These are phyloP conservation scores for Candida maltosa DNA, from an alignment of 805 yeast species.

Conservation along the genomic window DNA sequence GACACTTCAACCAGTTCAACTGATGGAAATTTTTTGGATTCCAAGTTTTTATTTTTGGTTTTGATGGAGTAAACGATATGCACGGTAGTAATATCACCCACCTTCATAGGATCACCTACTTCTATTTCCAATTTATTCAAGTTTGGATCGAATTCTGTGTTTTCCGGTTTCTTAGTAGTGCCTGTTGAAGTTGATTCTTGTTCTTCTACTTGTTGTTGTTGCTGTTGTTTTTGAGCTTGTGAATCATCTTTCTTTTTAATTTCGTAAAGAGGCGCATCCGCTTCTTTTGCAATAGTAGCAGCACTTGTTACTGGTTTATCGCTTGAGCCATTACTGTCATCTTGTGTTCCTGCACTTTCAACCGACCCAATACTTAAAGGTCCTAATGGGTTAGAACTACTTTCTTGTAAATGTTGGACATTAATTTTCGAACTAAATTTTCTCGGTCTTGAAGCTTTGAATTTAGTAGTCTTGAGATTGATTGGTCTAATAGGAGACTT, in stretches of 20 bases:
- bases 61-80: conserved; percentile 84
- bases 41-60: conserved; percentile 50
- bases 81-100: conserved; percentile 85
- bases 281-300: conserved; percentile 38
- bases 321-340: conserved; percentile 12
- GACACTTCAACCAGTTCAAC: conserved; percentile 50
- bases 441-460: conserved; percentile 28
- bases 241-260: conserved; percentile 15
- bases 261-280: conserved; percentile 55
- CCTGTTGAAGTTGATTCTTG: not conserved
- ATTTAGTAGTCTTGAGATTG: conserved; percentile 26
- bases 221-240: not conserved
- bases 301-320: conserved; percentile 15
- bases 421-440: conserved; percentile 27
- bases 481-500: conserved; percentile 20
- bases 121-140: conserved; percentile 51
- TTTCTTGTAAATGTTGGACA: conserved; percentile 21
- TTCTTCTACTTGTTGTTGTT: not conserved
- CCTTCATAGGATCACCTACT: conserved; percentile 88
- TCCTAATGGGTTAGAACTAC: conserved; percentile 18
- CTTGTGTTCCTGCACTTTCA: conserved; percentile 11
- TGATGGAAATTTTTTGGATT: conserved; percentile 22
- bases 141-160: conserved; percentile 8
- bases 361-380: conserved; percentile 22
- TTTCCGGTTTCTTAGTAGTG: conserved; percentile 2